phyloP scores from a whole-genome alignment of 2,329 filamentous ascomycete genomes.

The Hymenoscyphus linearis region DNA sequence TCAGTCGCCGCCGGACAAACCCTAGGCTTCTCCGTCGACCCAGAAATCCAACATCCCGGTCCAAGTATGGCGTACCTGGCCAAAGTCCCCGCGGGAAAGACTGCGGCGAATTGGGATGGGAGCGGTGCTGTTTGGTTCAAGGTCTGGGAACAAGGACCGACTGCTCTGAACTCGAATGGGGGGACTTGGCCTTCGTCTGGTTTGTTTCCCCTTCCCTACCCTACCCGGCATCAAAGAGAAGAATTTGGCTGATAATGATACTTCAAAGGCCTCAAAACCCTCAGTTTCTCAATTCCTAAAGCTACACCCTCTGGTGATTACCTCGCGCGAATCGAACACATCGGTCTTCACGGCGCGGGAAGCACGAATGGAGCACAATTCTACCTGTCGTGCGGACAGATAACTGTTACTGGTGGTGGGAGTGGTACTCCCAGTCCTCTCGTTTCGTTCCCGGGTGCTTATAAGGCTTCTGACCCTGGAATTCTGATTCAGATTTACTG shows the following conservation, averaged over 20 bases:
- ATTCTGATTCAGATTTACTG: conserved; percentile 8
- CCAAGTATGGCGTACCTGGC: conserved; percentile 8
- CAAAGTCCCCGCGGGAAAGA: conserved; percentile 13
- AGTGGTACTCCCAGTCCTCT: conserved; percentile 34
- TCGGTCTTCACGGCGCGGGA: conserved; percentile 23
- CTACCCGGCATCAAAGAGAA: not conserved
- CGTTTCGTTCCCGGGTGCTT: conserved; percentile 34
- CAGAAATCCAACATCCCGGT: conserved; percentile 36
- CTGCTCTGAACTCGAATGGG: not conserved
- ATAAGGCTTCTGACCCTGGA: conserved; percentile 29
- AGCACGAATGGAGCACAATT: conserved; percentile 19
- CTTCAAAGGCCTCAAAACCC: conserved; percentile 6
- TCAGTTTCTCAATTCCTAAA: conserved; percentile 5
- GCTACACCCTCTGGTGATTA: conserved; percentile 32
- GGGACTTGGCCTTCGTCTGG: not conserved
- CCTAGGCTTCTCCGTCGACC: conserved; percentile 19
- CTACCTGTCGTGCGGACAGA: conserved; percentile 36
- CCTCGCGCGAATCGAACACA: conserved; percentile 34
- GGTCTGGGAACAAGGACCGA: conserved; percentile 32
- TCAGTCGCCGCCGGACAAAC: not conserved
- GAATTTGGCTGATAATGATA: not conserved
- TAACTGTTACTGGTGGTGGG: conserved; percentile 38
- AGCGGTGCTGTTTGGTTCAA: conserved; percentile 25
- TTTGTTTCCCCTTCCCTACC: not conserved
- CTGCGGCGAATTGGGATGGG: conserved; percentile 14